Conservation (phyloP, 2,329 filamentous ascomycete genomes). For the Coniochaeta sp. region DNA sequence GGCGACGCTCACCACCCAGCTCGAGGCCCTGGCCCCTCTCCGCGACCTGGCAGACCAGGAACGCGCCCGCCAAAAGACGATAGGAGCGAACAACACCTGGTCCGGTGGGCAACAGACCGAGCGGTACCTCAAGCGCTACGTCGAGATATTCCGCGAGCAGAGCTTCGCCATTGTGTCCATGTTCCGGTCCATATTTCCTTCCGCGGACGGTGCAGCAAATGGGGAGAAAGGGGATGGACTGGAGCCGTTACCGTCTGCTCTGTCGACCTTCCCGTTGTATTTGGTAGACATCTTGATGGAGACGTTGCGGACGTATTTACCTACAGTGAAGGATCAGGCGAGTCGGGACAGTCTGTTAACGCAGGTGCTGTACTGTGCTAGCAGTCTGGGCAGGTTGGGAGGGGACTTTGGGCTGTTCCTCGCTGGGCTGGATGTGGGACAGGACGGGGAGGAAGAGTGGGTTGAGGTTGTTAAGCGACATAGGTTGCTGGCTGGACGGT, state of each 20-base stretch:
- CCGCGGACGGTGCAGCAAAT: no score
- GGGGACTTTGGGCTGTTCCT: conserved; percentile 90
- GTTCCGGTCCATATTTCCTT: conserved; percentile 84
- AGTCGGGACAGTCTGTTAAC: conserved; percentile 83
- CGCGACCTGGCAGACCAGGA: conserved; percentile 88
- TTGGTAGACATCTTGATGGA: conserved; percentile 75
- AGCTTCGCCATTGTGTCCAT: conserved; percentile 94
- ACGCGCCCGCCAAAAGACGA: conserved; percentile 39
- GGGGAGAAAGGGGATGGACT: conserved; percentile 30
- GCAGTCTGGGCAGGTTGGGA: conserved; percentile 80
- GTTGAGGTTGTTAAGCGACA: conserved; percentile 85
- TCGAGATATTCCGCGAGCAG: conserved; percentile 96
- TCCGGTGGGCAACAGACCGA: conserved; percentile 85
- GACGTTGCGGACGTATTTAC: conserved; percentile 69
- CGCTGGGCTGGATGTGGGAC: conserved; percentile 47
- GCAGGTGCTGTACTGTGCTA: conserved; percentile 88
- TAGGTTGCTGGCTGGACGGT: conserved; percentile 70
- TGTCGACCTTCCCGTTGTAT: conserved; percentile 79
- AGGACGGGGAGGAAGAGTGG: conserved; percentile 62
- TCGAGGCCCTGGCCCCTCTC: conserved; percentile 78
- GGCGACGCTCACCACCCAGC: conserved; percentile 68
- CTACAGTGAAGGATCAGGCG: conserved; percentile 71
- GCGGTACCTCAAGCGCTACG: conserved; percentile 86
- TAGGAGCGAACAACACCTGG: conserved; percentile 37
- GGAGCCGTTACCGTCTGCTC: conserved; percentile 62